Evolutionary conservation across 371 early-diverging fungal species (phyloP), one percentile per base, ranked within the genome.

Genomic region (Mucor plumbeus): DNA sequence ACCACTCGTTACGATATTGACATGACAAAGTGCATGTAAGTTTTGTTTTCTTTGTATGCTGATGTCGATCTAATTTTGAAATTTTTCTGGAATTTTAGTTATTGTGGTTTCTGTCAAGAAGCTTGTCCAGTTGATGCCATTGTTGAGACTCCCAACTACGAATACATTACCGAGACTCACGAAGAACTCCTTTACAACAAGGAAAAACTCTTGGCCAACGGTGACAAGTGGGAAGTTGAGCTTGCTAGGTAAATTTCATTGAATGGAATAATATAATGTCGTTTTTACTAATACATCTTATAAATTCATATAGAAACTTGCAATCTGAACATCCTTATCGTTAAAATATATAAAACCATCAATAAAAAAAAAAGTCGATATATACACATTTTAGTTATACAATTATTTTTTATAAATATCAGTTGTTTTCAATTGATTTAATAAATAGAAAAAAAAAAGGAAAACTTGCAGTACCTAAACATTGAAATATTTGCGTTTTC

Each of bases 1-100:
- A 98, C 99, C 36, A 97, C 97, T 39, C 90, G 97, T 64, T 98
- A 98, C 78, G 99, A 98, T 85, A 98, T 98, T 71, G 98, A 98
- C 78, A 97, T 97, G 99, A 97, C 99, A 74, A 98, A 98, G 90
- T 92, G 92, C 87, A 93, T 94, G 78, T 87, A 72, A 76, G 76
- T 69, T 43, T 5, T 17, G 7, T 39, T 10, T n/a, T 11, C 15
- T 17, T 26, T 26, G 50, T 13, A 5, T 13, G 26, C 7, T 10
- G 47, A 47, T 47, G 47, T 19, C 13, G 26, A 26, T 26, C 26
- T 26, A 26, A 26, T 26, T 26, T 26, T 26, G n/a, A 10, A 10
- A 47, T 47, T 9, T 47, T 1, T 7, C 47, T 10, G 47, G 77
- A 67, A 77, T 66, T 83, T 19, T 65, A 85, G 85, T 57, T 90